These are phyloP conservation scores for Lyophyllum shimeji DNA, from an alignment of 768 basidiomycete genomes.

Conservation along the genomic window DNA sequence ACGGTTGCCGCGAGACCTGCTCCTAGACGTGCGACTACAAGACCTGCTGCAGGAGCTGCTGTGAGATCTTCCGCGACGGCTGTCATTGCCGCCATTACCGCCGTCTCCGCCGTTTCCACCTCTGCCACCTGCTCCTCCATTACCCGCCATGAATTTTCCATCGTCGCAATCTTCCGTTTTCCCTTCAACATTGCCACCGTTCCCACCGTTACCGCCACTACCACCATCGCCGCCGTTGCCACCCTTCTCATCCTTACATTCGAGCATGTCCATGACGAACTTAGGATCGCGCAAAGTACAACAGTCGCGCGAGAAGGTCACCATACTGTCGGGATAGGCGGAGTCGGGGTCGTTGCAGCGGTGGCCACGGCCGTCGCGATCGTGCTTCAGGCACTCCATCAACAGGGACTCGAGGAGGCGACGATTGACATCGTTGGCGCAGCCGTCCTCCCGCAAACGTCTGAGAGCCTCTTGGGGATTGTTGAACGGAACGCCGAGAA, in stretches of 20 bases:
- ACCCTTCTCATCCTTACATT: conserved; percentile 13
- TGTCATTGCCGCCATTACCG: background rate
- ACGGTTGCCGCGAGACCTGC: background rate
- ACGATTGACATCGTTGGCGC: conserved; percentile 16
- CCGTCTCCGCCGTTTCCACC: background rate
- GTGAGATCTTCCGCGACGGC: background rate
- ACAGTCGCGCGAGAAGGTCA: conserved; percentile 15
- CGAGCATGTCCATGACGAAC: conserved; percentile 12
- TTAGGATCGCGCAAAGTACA: conserved; percentile 14
- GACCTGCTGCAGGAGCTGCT: background rate
- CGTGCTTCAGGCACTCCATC: conserved; percentile 14
- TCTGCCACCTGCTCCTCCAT: conserved; percentile 1
- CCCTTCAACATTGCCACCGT: conserved; percentile 9
- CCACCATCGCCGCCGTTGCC: conserved; percentile 9
- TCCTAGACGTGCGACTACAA: background rate
- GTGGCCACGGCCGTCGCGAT: conserved; percentile 9
- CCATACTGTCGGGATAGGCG: conserved; percentile 15
- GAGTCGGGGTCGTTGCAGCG: conserved; percentile 9
- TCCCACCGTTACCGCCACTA: background rate
- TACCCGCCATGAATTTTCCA: background rate
- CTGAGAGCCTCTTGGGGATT: conserved; percentile 12
- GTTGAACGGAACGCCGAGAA: conserved; percentile 18
- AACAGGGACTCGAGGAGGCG: conserved; percentile 11
- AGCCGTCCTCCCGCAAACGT: conserved; percentile 14
- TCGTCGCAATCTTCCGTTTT: background rate